Conservation (phyloP, 257 asterid species). For the Salvia hispanica region DNA sequence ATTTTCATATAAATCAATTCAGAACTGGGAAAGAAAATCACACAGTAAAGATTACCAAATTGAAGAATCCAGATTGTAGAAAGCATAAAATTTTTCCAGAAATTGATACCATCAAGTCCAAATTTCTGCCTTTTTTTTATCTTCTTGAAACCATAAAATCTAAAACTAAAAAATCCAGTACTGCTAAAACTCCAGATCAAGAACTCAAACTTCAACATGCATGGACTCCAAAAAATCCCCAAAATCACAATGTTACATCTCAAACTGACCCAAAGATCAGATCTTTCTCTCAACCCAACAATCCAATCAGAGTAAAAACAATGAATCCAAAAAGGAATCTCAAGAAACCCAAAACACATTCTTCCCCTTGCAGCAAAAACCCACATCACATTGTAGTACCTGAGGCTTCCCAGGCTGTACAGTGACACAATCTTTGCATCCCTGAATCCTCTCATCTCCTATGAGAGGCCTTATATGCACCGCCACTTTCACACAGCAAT, state of each 20-base stretch:
- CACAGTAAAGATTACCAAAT: slow-evolving; percentile 16
- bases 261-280: slow-evolving; percentile 35
- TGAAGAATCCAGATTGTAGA: slow-evolving; percentile 19
- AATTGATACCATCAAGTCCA: background rate
- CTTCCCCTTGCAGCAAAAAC: background rate
- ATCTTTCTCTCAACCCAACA: slow-evolving; percentile 43
- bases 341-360: slow-evolving; percentile 18
- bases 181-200: slow-evolving; percentile 40
- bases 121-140: background rate
- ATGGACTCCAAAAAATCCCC: slow-evolving; percentile 28
- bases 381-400: slow-evolving; percentile 64
- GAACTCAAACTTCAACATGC: slow-evolving; percentile 47
- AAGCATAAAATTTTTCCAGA: slow-evolving; percentile 20
- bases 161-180: slow-evolving; percentile 26
- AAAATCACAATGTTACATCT: slow-evolving; percentile 25
- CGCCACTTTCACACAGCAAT: slow-evolving; percentile 97
- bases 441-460: slow-evolving; percentile 96
- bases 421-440: slow-evolving; percentile 96
- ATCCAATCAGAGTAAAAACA: slow-evolving; percentile 25
- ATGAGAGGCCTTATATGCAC: slow-evolving; percentile 93
- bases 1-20: slow-evolving; percentile 15
- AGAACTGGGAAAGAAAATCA: slow-evolving; percentile 4
- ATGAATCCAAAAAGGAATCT: slow-evolving; percentile 26
- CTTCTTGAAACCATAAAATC: background rate
- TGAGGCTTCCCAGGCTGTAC: slow-evolving; percentile 87